phyloP scores from a whole-genome alignment of 345 rosid species.

The Salix udensis region DNA sequence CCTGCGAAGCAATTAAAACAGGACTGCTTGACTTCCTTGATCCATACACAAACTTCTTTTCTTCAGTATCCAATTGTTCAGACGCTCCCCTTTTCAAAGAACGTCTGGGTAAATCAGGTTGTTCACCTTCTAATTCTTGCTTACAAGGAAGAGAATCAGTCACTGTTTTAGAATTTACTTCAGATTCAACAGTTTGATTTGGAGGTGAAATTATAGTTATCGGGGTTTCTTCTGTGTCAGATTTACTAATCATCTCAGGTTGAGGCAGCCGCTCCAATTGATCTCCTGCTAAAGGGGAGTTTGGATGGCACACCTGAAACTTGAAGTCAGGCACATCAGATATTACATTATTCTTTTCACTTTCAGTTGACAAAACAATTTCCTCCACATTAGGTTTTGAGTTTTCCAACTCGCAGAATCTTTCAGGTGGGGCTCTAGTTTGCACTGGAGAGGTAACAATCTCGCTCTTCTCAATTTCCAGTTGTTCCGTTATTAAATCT shows the following conservation, averaged over 20 bases:
- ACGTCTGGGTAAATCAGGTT: conserved; percentile 35
- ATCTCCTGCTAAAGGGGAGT: conserved; percentile 21
- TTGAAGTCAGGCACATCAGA: conserved; percentile 29
- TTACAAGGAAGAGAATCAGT: conserved; percentile 21
- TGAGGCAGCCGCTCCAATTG: conserved; percentile 33
- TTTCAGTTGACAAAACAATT: conserved; percentile 26
- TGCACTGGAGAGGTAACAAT: conserved; percentile 23
- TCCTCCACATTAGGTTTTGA: conserved; percentile 25
- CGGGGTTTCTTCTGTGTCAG: conserved; percentile 37
- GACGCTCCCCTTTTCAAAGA: conserved; percentile 56
- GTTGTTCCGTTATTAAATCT: conserved; percentile 30
- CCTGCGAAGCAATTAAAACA: conserved; percentile 62
- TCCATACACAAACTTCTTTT: conserved; percentile 36
- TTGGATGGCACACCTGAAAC: conserved; percentile 23
- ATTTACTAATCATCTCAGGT: conserved; percentile 29
- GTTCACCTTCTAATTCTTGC: conserved; percentile 47
- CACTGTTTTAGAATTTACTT: conserved; percentile 29
- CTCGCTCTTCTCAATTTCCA: conserved; percentile 33
- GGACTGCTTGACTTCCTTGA: conserved; percentile 59
- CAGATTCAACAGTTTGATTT: conserved; percentile 27
- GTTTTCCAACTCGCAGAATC: conserved; percentile 27
- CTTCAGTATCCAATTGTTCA: conserved; percentile 46
- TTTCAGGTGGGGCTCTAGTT: conserved; percentile 29
- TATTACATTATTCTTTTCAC: conserved; percentile 39
- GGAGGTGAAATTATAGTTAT: conserved; percentile 27